phyloP scores from a whole-genome alignment of 345 rosid species.

The Erodium maritimum region DNA sequence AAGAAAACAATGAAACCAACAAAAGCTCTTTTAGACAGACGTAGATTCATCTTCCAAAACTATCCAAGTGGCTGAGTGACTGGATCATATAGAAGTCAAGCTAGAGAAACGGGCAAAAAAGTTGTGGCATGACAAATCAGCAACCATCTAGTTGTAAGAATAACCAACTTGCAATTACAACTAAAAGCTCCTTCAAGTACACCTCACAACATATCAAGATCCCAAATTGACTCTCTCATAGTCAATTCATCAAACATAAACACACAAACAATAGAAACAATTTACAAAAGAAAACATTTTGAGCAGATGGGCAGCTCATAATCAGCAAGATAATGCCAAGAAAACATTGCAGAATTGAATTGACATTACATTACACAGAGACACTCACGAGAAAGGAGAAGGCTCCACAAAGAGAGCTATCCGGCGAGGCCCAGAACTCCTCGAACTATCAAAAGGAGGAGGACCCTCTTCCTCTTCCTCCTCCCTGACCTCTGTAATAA shows the following conservation, averaged over 20 bases:
- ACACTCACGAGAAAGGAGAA: constrained; percentile 89
- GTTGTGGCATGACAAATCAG: not conserved
- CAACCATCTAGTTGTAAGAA: not conserved
- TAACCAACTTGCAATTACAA: not conserved
- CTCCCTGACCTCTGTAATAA: constrained; percentile 34
- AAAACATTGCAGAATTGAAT: not conserved
- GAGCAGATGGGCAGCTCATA: constrained; percentile 1
- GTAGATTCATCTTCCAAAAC: not conserved
- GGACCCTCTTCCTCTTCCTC: constrained; percentile 40
- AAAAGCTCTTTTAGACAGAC: not conserved
- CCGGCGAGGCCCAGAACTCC: constrained; percentile 54
- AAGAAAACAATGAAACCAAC: not conserved
- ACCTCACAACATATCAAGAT: no score
- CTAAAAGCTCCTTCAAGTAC: not conserved
- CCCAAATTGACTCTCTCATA: no score
- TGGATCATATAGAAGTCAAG: not conserved
- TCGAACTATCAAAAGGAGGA: constrained; percentile 43
- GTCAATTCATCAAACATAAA: no score
- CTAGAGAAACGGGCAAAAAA: not conserved
- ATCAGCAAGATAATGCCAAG: not conserved
- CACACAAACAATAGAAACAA: not conserved
- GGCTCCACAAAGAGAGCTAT: constrained; percentile 97
- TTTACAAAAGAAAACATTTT: constrained; percentile 1
- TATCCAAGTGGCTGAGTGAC: not conserved
- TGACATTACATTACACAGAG: no score